Evolutionary conservation across 1,284 basidiomycete species (phyloP), one percentile per base, ranked within the genome.

Genomic region (Moesziomyces sp.): DNA sequence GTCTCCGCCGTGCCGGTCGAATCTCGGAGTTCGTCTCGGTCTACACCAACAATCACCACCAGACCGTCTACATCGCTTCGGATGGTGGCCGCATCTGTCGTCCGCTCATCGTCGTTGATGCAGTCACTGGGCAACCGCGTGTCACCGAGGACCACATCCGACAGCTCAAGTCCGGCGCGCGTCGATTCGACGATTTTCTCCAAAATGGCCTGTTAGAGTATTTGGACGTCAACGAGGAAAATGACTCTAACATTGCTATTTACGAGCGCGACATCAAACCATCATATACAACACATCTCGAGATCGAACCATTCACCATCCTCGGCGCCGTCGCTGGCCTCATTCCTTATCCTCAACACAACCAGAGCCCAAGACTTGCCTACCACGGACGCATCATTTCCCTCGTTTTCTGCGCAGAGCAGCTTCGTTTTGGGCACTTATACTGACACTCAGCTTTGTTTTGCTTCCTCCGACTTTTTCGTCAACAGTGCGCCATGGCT

Each of bases 321-420:
- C 90, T 99, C 18, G 97, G 97, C 9, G 97, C 95, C 19, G 96
- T 98, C 45, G 97, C 97, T 7, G 97, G 97, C 42, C 89, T 99
- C 21, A 99, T 99, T 81, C 97, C 97, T 10, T 99, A 99, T 83
- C 97, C 97, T 0, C 97, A 99, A 84, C 97, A 99, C 86, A 99
- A 99, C 83, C 97, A 99, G 84, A 98, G 95, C 3, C 97, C 97
- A 5, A 91, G 97, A 59, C 98, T 99, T 83, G 99, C 97, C 2
- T 99, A 99, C 84, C 78, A 99, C 87, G 3, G 3, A 7, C 24
- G 24, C 6, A 26, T 26, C 24, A 26, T 26, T 26, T 26, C 6
- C 24, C 24, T 26, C 24, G 24, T 26, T 26, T 26, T 26, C 24
- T 26, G 24, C 24, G 24, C 24, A 26, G 24, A 26, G 24, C 24